These are phyloP conservation scores for Fusarium torulosum DNA, from an alignment of 2,329 filamentous ascomycete genomes.

Conservation along the genomic window DNA sequence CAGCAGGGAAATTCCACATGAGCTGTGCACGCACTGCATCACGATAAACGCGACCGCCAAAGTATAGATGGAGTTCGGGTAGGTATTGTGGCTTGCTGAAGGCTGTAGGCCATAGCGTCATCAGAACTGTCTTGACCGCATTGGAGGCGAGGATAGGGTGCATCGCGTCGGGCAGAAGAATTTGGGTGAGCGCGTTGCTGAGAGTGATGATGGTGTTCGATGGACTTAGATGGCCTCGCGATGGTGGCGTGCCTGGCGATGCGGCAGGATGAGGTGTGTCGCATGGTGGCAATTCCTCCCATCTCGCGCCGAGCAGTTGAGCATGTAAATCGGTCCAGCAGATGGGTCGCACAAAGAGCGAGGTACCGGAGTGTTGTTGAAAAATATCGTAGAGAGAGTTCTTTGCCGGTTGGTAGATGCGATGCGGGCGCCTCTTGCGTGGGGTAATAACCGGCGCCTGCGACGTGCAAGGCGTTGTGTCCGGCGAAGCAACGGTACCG, in stretches of 20 bases:
- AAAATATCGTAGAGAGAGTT: slow-evolving; percentile 67
- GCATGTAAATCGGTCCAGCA: slow-evolving; percentile 68
- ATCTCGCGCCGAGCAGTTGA: slow-evolving; percentile 61
- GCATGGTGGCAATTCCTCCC: slow-evolving; percentile 58
- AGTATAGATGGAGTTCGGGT: slow-evolving; percentile 63
- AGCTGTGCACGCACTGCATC: slow-evolving; percentile 62
- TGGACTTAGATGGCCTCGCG: slow-evolving; percentile 54
- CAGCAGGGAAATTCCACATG: slow-evolving; percentile 60
- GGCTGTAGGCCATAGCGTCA: slow-evolving; percentile 58
- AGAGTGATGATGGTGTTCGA: slow-evolving; percentile 59
- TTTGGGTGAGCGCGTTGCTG: slow-evolving; percentile 58
- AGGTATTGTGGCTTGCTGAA: slow-evolving; percentile 50
- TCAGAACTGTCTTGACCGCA: slow-evolving; percentile 60
- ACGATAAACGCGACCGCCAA: slow-evolving; percentile 60
- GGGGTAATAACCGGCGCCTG: slow-evolving; percentile 40
- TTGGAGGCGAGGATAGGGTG: slow-evolving; percentile 54
- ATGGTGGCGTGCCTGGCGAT: slow-evolving; percentile 52
- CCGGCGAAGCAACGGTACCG: slow-evolving; percentile 21
- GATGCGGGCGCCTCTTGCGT: slow-evolving; percentile 47
- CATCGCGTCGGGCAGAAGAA: slow-evolving; percentile 54
- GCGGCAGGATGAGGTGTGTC: slow-evolving; percentile 56
- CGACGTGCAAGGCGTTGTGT: slow-evolving; percentile 46
- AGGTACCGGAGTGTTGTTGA: slow-evolving; percentile 60
- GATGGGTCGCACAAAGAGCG: slow-evolving; percentile 66
- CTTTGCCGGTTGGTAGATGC: slow-evolving; percentile 57